These are phyloP conservation scores for Zea mays DNA, from an alignment of 176 grass and related monocot genomes.

Conservation along the genomic window Zm-B73-REFERENCE-NAM-5.0 NC_050101.1:100346001-100346500, in stretches of 20 bases:
- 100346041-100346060: too few species aligned
- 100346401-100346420: constrained; percentile 52
- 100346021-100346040: too few species aligned
- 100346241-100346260: constrained; percentile 82
- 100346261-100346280: constrained; percentile 51
- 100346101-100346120: too few species aligned
- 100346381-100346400: constrained; percentile 79
- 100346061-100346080: too few species aligned
- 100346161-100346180: too few species aligned
- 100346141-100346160: too few species aligned
- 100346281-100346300: constrained; percentile 10
- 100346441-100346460: constrained; percentile 59
- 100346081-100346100: too few species aligned
- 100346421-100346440: constrained; percentile 51
- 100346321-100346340: constrained; percentile 29
- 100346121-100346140: too few species aligned
- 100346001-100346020: too few species aligned
- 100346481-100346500: constrained; percentile 66
- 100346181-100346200: too few species aligned
- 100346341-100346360: constrained; percentile 70
- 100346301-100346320: constrained; percentile 1
- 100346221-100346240: too few species aligned
- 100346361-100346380: constrained; percentile 58
- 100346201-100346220: too few species aligned
- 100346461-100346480: constrained; percentile 82